Base-by-base conservation (phyloP, 495 filamentous ascomycete species). In the Penicillium paxilli region DNA sequence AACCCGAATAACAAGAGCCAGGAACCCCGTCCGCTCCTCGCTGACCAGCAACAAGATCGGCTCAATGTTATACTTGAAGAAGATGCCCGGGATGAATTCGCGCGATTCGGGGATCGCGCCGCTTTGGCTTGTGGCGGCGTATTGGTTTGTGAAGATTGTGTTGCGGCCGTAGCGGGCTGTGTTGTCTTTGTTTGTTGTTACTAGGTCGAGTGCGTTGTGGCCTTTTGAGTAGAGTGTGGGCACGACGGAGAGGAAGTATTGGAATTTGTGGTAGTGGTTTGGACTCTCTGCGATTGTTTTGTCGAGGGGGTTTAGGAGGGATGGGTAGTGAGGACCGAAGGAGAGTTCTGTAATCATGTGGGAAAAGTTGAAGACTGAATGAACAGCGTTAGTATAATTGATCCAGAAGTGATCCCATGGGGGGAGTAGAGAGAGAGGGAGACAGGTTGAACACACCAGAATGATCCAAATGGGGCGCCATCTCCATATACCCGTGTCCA, bases 41-140 rank as follows among this genome's bases (percentile, higher is more conserved):
- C 86, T 86, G 48, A 99, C 85, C 21, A 87, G 85, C 24, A 99
- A 75, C 60, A 91, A 68, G 62, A 99, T 93, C 4, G 94, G 94
- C 82, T 99, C 94, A 66, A 99, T 97, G 71, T 98, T 93, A 68
- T 93, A 99, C 77, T 98, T 98, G 80, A 99, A 91, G 72, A 96
- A 99, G 59, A 99, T 89, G 10, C 95, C 95, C 1, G 94, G 94
- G 5, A 96, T 82, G 35, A 71, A 53, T 54, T 54, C 67, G 7
- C 77, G 75, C 52, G 77, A 83, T 68, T 96, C 88, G 49, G 76
- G 71, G 33, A 97, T 76, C 7, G 75, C 59, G 47, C 83, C 80
- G 49, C 80, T 84, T 70, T 96, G 91, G 60, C 90, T 87, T 0
- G 92, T 98, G 0, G 95, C 94, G 35, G 92, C 94, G 79, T 99